Percentiles rank a stretch among this genome's conserved stretches.
These are phyloP conservation scores for Hyaloperonospora brassicae DNA, from an alignment of 352 stramenopile species.

Conservation along the genomic window DNA sequence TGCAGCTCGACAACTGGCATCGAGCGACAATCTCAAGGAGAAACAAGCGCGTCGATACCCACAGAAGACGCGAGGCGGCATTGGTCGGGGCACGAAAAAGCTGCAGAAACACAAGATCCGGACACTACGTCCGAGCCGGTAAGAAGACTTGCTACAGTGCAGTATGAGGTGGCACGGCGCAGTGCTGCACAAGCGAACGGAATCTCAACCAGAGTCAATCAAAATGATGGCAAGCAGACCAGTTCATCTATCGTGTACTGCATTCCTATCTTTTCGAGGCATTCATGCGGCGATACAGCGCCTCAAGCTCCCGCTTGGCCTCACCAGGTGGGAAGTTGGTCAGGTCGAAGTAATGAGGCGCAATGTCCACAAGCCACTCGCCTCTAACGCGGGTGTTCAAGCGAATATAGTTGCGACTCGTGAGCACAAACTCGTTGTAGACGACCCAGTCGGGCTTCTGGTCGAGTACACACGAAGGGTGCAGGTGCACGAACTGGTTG, in stretches of 20 bases:
- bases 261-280: conserved; percentile 28
- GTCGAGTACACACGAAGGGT: conserved; percentile 94
- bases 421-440: conserved; percentile 99
- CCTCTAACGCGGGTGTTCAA: conserved; percentile 92
- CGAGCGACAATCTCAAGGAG: conserved; percentile 11
- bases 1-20: conserved; percentile 5
- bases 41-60: conserved; percentile 6
- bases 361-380: conserved; percentile 90
- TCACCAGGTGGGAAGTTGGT: conserved; percentile 96
- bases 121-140: conserved; percentile 19
- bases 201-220: conserved; percentile 5
- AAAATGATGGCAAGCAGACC: conserved; percentile 9
- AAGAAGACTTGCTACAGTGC: neutral
- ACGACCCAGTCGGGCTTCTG: conserved; percentile 97
- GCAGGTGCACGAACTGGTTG: conserved; percentile 96
- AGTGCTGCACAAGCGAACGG: conserved; percentile 1
- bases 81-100: conserved; percentile 47
- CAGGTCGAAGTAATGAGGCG: conserved; percentile 97
- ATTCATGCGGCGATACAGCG: conserved; percentile 62
- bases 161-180: too few species aligned
- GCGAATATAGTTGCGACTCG: conserved; percentile 98
- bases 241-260: conserved; percentile 29
- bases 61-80: conserved; percentile 12
- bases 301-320: conserved; percentile 91
- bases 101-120: conserved; percentile 51